Base-by-base conservation (phyloP, 257 asterid species). In the Handroanthus guayacan region DNA sequence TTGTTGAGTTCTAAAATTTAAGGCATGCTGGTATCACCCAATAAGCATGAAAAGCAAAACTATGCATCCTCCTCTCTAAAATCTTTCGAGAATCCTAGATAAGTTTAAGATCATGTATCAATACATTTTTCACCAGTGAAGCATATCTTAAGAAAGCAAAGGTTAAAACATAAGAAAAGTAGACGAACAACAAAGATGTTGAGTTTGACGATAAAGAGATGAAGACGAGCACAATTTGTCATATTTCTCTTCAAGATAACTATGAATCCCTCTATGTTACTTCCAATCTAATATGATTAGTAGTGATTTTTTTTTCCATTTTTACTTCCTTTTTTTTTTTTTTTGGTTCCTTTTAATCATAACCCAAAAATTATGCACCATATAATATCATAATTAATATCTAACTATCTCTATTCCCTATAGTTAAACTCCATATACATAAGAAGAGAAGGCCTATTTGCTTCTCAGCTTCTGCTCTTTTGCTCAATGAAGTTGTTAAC, bases 201-300 rank as follows among this genome's bases (percentile, higher is more conserved):
- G 66, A 54, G 38, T 38, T 37, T 70, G 38, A 43, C 62, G 36
- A 31, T 5, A n/a, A 71, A 36, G 16, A 25, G 31, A 25, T 25
- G 31, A 25, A 25, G 31, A 25, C 31, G 31, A 25, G 31, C 31
- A 25, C 31, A 25, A 25, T 25, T 25, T 25, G 31, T 25, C 31
- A 25, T 25, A 39, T 69, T 77, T 11, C 51, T 5, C 38, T 57
- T 16, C 12, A 16, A 65, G 44, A 36, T 47, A 47, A 13, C 36
- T 44, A 38, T 61, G 38, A 45, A 14, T 64, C 31, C 65, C 14
- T 4, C 36, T 66, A 11, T 31, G 34, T 16, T 20, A 25, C 39
- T 72, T 56, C 39, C 58, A 41, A 71, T 69, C 72, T 70, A 62
- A 39, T 45, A 16, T 36, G 63, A 63, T 16, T 17, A 52, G 73